Base-by-base conservation (phyloP, 495 filamentous ascomycete species). In the Cryomyces minteri region DNA sequence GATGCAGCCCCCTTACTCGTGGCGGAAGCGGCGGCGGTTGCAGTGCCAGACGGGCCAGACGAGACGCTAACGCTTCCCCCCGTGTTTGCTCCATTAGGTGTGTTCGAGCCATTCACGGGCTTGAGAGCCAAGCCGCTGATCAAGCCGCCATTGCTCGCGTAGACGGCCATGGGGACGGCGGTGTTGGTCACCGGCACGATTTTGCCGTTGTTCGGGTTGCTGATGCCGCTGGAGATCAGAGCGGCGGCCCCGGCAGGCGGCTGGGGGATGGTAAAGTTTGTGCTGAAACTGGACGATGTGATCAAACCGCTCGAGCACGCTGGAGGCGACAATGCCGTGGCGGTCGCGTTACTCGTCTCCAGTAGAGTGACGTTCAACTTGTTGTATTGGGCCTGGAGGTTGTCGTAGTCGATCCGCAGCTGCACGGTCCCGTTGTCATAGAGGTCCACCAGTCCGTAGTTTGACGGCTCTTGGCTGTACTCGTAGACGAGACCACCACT, bases 401-500 rank as follows among this genome's bases (percentile, higher is more conserved):
- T 76, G 50, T 80, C 71, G 64, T 72, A 98, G 62, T 98, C 90
- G 37, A 53, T 39, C 14, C 76, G 68, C 6, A 92, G 67, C 31
- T 67, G 66, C 31, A 77, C 72, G 18, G 73, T 76, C 52, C 68
- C 72, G 50, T 86, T 79, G 48, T 62, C 56, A 54, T 79, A 77
- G 50, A 86, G 58, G 45, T 70, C 54, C 53, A 92, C 82, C 5
- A 95, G 71, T 46, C 87, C 87, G 56, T 74, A 95, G 55, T 88
- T 65, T 44, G 70, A 71, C 4, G 50, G 47, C 55, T 92, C 84
- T 62, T 92, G 67, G 12, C 76, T 78, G 63, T 74, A 93, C 62
- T 93, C 80, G 66, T 93, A 94, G 39, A 95, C 79, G 32, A 96
- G 63, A 50, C 90, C 88, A 48, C 88, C 88, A 28, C 80, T 83